Evolutionary conservation across 2,329 filamentous ascomycete genomes (phyloP).

Genomic region (Drechslerella coelobrocha): DNA sequence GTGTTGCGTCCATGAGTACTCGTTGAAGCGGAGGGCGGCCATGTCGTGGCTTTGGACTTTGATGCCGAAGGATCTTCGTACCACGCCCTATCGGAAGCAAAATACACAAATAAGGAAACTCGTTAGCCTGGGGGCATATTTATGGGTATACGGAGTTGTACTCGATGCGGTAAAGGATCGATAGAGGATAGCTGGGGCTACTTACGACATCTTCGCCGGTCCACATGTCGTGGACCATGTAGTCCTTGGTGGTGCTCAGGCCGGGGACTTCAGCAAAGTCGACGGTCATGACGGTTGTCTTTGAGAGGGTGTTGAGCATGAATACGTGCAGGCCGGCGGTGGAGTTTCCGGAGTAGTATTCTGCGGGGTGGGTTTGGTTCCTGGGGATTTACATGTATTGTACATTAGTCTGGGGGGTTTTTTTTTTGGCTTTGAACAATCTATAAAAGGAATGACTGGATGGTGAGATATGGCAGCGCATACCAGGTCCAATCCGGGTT

Average conservation of each 20-base stretch:
- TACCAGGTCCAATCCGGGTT: slow-evolving; percentile 63
- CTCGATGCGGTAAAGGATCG: background rate
- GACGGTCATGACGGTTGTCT: slow-evolving; percentile 57
- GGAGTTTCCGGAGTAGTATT: slow-evolving; percentile 63
- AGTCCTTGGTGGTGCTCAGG: slow-evolving; percentile 56
- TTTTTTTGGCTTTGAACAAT: background rate
- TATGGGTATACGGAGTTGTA: background rate
- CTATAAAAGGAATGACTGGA: background rate
- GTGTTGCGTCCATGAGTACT: background rate
- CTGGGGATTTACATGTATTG: slow-evolving; percentile 4
- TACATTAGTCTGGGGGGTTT: background rate
- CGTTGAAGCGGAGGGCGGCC: slow-evolving; percentile 39
- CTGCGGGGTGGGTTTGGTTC: slow-evolving; percentile 62
- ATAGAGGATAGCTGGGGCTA: background rate
- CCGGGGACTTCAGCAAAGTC: slow-evolving; percentile 61
- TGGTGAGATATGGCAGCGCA: slow-evolving; percentile 53
- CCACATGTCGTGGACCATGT: slow-evolving; percentile 62
- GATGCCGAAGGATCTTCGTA: slow-evolving; percentile 26
- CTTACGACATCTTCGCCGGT: slow-evolving; percentile 53
- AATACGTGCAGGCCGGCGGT: slow-evolving; percentile 61
- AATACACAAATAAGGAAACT: background rate
- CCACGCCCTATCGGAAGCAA: slow-evolving; percentile 29
- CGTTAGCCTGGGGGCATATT: background rate
- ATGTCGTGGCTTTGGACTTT: slow-evolving; percentile 41
- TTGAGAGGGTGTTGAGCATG: slow-evolving; percentile 61